Evolutionary conservation across 371 early-diverging fungal species (phyloP), one percentile per base, ranked within the genome.

Genomic region (Phascolomyces articulosus): DNA sequence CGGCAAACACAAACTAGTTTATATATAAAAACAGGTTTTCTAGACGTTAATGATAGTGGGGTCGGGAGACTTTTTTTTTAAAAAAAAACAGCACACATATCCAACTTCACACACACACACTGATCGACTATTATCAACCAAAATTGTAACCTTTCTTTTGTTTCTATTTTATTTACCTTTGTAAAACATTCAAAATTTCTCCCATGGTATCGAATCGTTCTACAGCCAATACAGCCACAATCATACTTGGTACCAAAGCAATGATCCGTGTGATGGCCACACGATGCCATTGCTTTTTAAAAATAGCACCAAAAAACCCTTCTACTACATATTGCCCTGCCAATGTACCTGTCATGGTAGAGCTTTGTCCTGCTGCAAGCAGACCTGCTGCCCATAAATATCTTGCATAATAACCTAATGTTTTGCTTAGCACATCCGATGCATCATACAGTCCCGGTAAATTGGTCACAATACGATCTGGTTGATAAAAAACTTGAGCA

Each of bases 281-380:
- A 18, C 92, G 86, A 59, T 88, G 85, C 91, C 91, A 90, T 40
- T 88, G 86, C 62, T 82, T 82, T 41, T 82, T 82, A 73, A 91
- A 88, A 4, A 85, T 75, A 20, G 74, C 70, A 4, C 83, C 83
- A 44, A 85, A 74, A 71, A 90, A 91, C 0, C 91, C 91, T 65
- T 90, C 89, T 8, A 88, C 70, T n/a, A 74, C 91, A 69, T 86
- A 88, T 75, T 91, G 91, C 9, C 92, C 91, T 2, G 90, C 89
- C 38, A 92, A 62, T 8, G 91, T 92, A 16, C 91, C 91, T 10
- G 92, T 87, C 85, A 91, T 89, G 7, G 91, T 90, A 1, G 88
- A 86, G 48, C 86, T 86, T 69, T 92, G 92, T 6, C 92, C 92
- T 11, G 90, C 87, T 68, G 88, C 87, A 18, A 92, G 73, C 61